Base-by-base conservation (phyloP, 768 basidiomycete species). In the Lactarius tabidus region DNA sequence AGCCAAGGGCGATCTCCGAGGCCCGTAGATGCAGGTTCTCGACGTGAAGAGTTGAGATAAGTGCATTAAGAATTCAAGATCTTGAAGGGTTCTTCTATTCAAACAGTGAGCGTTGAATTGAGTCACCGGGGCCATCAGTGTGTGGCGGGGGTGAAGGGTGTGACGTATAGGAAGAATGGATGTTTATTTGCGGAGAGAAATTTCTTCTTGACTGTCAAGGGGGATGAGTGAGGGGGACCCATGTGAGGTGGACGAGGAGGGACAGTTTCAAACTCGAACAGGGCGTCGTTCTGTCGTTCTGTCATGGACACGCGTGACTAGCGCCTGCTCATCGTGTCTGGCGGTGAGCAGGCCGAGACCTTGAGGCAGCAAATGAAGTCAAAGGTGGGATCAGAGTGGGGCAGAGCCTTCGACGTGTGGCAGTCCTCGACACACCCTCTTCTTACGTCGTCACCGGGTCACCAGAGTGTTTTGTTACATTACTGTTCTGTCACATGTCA, bases 111-210 rank as follows among this genome's bases (percentile, higher is more conserved):
- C 20, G 89, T 91, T 51, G 91, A 91, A 78, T 93, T 93, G 67
- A 93, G 85, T 74, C n/a, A 70, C 7, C 33, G 57, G 38, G 45
- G 52, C 6, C 35, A 43, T 72, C 31, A 71, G 63, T 10, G 14
- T 10, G n/a, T n/a, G 70, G 64, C 9, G 17, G 18, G 8, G 28
- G 36, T 36, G 45, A 38, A 36, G 66, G n/a, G 43, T 7, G 57
- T n/a, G n/a, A n/a, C n/a, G n/a, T 18, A 43, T 28, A 57, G 35
- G n/a, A 59, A 57, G 59, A 60, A 62, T 29, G 18, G 20, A 92
- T 93, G 91, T 77, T 92, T 93, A 78, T 93, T 93, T 64, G 91
- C 90, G 66, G 91, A 86, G 26, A 93, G 81, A 72, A 92, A 93
- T 78, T 91, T 93, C 86, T 91, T 91, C 86, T 93, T 93, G 81